Percentiles rank a stretch among this genome's conserved stretches.
phyloP scores from a whole-genome alignment of 352 stramenopile species.

The Phytophthora pistaciae region DNA sequence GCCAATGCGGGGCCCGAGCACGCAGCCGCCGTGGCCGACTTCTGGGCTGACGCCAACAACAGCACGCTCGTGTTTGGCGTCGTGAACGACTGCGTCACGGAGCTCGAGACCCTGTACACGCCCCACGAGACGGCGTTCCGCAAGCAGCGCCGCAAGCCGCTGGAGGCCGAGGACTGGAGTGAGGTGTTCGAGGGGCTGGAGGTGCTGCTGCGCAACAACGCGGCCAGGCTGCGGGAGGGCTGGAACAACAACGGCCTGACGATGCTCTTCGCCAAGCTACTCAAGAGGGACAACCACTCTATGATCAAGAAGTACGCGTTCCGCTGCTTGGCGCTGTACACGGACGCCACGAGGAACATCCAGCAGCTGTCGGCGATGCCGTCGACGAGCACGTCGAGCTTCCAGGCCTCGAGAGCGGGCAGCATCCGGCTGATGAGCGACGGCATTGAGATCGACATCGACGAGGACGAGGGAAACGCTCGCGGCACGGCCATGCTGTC shows the following conservation, averaged over 20 bases:
- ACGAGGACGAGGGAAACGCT: conserved; percentile 50
- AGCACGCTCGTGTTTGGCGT: conserved; percentile 79
- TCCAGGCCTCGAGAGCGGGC: conserved; percentile 40
- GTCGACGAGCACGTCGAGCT: conserved; percentile 43
- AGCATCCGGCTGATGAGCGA: conserved; percentile 56
- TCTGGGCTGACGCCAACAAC: conserved; percentile 82
- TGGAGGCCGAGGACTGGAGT: conserved; percentile 90
- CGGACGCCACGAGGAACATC: conserved; percentile 79
- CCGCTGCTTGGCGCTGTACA: conserved; percentile 84
- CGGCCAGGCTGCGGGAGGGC: conserved; percentile 68
- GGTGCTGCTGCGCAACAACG: conserved; percentile 82
- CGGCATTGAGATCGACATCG: conserved; percentile 52
- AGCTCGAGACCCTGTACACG: conserved; percentile 86
- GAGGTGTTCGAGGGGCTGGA: conserved; percentile 90
- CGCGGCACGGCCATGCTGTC: conserved; percentile 51
- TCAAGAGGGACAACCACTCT: conserved; percentile 87
- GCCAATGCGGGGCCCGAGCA: conserved; percentile 50
- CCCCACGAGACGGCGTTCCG: conserved; percentile 86
- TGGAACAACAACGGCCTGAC: conserved; percentile 88
- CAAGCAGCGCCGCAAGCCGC: conserved; percentile 80
- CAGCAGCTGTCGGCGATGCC: conserved; percentile 65
- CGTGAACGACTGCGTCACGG: conserved; percentile 82
- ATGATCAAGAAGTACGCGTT: conserved; percentile 93
- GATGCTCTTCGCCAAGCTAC: conserved; percentile 85
- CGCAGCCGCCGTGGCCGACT: conserved; percentile 63